A percentile compares a stretch with the other conserved stretches of the same genome.
Evolutionary conservation across 768 basidiomycete species (phyloP).

Genomic region (Trichaptum fuscoviolaceum): DNA sequence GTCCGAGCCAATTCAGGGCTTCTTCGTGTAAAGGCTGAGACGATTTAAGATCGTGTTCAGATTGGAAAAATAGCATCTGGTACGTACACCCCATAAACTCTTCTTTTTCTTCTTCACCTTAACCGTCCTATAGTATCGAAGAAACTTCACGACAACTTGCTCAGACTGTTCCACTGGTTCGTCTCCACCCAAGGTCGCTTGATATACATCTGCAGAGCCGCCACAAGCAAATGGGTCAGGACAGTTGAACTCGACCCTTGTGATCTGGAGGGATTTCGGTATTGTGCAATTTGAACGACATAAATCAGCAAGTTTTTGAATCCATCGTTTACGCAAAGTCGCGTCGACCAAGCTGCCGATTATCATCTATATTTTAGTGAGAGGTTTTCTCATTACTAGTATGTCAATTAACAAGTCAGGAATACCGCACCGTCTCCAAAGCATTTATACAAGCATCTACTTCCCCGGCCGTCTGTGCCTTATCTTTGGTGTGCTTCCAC

Average conservation of each 20-base stretch:
- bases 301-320: background rate
- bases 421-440: background rate
- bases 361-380: background rate
- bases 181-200: background rate
- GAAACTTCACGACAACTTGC: background rate
- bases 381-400: background rate
- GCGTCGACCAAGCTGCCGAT: background rate
- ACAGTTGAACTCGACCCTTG: background rate
- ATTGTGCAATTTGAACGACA: background rate
- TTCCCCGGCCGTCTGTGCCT: background rate
- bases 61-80: background rate
- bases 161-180: background rate
- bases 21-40: background rate
- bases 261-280: background rate
- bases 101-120: background rate
- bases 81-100: background rate
- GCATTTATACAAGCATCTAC: background rate
- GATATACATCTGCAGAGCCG: background rate
- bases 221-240: background rate
- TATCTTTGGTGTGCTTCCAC: background rate
- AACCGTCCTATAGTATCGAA: background rate
- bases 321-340: background rate
- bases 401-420: background rate
- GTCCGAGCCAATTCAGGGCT: background rate
- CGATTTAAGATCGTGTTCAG: background rate